Evolutionary conservation across 306 rosid genomes (phyloP), one percentile per base, ranked within the genome.

Genomic region (Nissolia schottii): DNA sequence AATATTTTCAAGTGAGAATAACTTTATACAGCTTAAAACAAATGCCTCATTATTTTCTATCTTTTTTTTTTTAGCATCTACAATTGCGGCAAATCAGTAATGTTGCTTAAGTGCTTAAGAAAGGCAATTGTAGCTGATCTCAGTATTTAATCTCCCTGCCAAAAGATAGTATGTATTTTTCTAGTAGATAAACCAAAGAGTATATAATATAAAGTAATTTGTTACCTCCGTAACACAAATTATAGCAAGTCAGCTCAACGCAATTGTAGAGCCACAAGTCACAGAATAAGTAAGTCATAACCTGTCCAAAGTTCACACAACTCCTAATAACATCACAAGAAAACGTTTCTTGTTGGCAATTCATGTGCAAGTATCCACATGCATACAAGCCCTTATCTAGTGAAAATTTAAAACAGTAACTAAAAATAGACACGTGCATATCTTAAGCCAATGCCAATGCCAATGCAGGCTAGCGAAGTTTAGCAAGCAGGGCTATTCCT

Each of bases 401-500:
- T 24, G n/a, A 70, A 32, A 69, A 63, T 32, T n/a, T 38, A 56
- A 63, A 41, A 15, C 7, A 75, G 62, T 25, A 35, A 43, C 41
- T 0, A 60, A 59, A 79, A 66, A 1, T 9, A 15, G 6, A 59
- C 41, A 13, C 0, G 12, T 28, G 61, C 55, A 64, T n/a, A n/a
- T 50, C 76, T 32, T 43, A 20, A 65, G 32, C 40, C 38, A 63
- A 46, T 27, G 57, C 23, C 58, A 28, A 8, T 45, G 43, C n/a
- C n/a, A n/a, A n/a, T 53, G 25, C 70, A 58, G 35, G 65, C 32
- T 54, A 37, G 35, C 22, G n/a, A 14, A 76, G 49, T 46, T 53
- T 43, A 66, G 63, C 29, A 45, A 31, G 79, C 70, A 59, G 84
- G 78, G 71, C 74, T 61, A 4, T 83, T 63, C 57, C 80, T 81